Percentiles rank a stretch among this genome's conserved stretches.
These are phyloP conservation scores for Hypholoma sublateritium DNA, from an alignment of 768 basidiomycete species.

Conservation along the genomic window DNA sequence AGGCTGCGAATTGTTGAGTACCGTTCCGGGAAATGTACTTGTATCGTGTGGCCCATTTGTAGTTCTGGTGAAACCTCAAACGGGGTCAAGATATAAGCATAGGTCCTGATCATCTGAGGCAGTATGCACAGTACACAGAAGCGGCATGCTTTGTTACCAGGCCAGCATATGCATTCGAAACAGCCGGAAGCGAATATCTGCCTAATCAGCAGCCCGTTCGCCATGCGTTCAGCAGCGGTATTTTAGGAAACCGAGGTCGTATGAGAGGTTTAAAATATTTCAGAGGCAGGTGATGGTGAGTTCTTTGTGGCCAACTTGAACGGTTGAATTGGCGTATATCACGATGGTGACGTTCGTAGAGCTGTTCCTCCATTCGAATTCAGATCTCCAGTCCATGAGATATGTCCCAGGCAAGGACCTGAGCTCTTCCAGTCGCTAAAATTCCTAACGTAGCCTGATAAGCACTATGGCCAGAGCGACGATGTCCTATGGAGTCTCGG, in stretches of 20 bases:
- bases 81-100: neutral
- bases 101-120: neutral
- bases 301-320: neutral
- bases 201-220: slow-evolving; percentile 15
- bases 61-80: slow-evolving; percentile 1
- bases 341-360: too few relatives aligned
- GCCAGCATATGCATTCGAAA: slow-evolving; percentile 5
- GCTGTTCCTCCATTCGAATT: too few relatives aligned
- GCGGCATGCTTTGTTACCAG: neutral
- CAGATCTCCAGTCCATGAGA: too few relatives aligned
- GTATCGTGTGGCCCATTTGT: slow-evolving; percentile 12
- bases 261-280: neutral
- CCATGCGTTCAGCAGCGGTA: slow-evolving; percentile 14
- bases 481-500: too few relatives aligned
- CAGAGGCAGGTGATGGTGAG: neutral
- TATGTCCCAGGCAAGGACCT: too few relatives aligned
- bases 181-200: slow-evolving; percentile 3
- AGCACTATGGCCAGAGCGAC: too few relatives aligned
- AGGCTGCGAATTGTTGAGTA: neutral
- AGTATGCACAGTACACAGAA: slow-evolving; percentile 1
- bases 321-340: too few relatives aligned
- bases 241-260: slow-evolving; percentile 7
- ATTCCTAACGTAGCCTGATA: too few relatives aligned
- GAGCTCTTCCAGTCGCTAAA: too few relatives aligned
- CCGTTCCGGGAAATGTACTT: neutral